Evolutionary conservation across 768 basidiomycete species (phyloP), one percentile per base, ranked within the genome.

Genomic region (Fomitopsis pulvina): DNA sequence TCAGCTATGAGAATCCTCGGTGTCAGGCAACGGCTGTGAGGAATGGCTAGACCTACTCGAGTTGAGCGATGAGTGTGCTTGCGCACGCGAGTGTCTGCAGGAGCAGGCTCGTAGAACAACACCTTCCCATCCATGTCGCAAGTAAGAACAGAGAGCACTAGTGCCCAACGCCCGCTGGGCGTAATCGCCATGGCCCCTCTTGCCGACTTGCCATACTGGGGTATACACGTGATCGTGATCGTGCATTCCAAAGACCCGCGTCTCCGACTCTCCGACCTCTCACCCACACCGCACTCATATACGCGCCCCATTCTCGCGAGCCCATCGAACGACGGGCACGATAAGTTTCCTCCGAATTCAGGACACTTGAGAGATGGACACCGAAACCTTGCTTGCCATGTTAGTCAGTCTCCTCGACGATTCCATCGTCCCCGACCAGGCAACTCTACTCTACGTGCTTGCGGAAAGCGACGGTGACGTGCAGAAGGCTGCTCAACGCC

Each of bases 351-450:
- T 9, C 20, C 39, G 7, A 41, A 24, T 24, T 22, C n/a, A 24
- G 14, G 29, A 8, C 29, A 16, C 22, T 22, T 26, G 5, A 12
- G 21, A 8, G 10, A 48, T 48, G 47, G 84, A 87, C 65, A 90
- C 84, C 0, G 87, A 90, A 26, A 78, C 71, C 6, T 71, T 88
- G 28, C 68, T 90, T 38, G 85, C 79, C 9, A 67, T 87, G 50
- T 77, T 87, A n/a, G 66, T 71, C 14, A 87, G 85, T 60, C 67
- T 86, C 12, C 63, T 87, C 14, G 49, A 64, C 51, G 41, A 54
- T 34, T 62, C 62, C 47, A 53, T 55, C 12, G 64, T 70, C 3
- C 34, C 34, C 34, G 63, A 68, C 27, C 70, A 73, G 38, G 65
- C 67, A 20, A 57, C 62, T 6, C 71, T 88, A 0, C 68, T 90